These are phyloP conservation scores for Tagetes erecta DNA, from an alignment of 129 eudicot genomes.

Conservation along the genomic window DNA sequence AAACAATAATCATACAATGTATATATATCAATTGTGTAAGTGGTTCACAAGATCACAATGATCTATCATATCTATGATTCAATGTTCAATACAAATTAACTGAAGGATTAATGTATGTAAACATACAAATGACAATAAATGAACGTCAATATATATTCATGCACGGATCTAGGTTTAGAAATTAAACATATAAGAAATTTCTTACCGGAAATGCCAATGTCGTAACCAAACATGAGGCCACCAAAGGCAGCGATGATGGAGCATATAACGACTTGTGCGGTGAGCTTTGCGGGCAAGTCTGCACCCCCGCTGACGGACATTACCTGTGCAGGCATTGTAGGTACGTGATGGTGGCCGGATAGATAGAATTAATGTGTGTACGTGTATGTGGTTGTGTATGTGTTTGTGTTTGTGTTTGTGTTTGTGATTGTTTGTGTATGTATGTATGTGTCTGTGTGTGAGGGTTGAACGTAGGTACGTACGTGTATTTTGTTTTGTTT, in stretches of 20 bases:
- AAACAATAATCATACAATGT: not conserved
- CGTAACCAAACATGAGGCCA: constrained; percentile 73
- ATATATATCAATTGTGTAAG: not conserved
- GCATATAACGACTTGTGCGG: constrained; percentile 48
- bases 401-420: not conserved
- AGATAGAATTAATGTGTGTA: not conserved
- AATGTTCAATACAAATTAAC: too few species aligned
- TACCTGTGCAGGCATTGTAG: constrained; percentile 47
- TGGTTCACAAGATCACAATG: not conserved
- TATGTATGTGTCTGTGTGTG: not conserved
- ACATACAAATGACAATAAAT: too few species aligned
- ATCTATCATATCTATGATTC: not conserved
- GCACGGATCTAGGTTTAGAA: constrained; percentile 7
- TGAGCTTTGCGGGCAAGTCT: constrained; percentile 54
- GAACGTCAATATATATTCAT: too few species aligned
- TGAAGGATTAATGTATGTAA: too few species aligned
- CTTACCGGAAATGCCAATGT: constrained; percentile 58
- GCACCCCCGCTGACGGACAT: constrained; percentile 35
- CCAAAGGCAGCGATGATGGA: constrained; percentile 67
- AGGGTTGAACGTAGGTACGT: not conserved
- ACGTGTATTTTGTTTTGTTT: not conserved
- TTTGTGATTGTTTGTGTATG: not conserved
- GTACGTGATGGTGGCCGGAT: not conserved
- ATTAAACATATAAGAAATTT: not conserved
- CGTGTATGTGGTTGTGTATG: not conserved